Base-by-base conservation (phyloP, 805 yeast genomes). In the Danielozyma ontarioensis region DNA sequence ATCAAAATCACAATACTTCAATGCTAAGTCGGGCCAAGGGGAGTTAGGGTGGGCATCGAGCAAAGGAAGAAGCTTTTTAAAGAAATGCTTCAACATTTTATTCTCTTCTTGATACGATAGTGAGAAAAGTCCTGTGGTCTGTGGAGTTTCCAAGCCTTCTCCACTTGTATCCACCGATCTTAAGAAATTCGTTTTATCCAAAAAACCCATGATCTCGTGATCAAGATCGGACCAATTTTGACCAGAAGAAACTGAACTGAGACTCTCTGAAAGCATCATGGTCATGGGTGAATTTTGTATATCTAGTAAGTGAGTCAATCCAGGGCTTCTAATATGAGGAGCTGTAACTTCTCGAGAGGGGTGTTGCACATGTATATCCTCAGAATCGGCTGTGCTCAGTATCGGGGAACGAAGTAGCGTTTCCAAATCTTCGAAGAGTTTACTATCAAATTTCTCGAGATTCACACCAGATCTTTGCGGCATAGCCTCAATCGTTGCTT, bases 11-110 rank as follows among this genome's bases (percentile, higher is more conserved):
- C 80, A 75, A 45, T 75, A 75, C 32, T 69, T 66, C 39, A 76
- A 55, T 27, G 78, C 78, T 36, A 76, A 49, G 37, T 74, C 75
- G 0, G 81, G 81, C 80, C 80, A 74, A 3, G 80, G 80, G 1
- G 78, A 61, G 27, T 71, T 70, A 0, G 80, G 81, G 45, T 76
- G 80, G 0, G 78, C 78, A 53, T 76, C 81, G 22, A 75, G 50
- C 26, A 75, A 45, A 1, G 76, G 78, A 4, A 76, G 50, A 24
- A 76, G 55, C 37, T 72, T 68, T 41, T 72, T 69, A 50, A 75
- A 76, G 44, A 74, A 76, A 48, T 76, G 80, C 39, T 67, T 69
- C 37, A 76, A 44, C 65, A 76, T 70, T 61, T 64, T 67, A 36
- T 72, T 73, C 40, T 76, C 81, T 36, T 75, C 78, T 17, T 64